Evolutionary conservation across 495 filamentous ascomycete genomes (phyloP).

Genomic region (Penicillium canescens): DNA sequence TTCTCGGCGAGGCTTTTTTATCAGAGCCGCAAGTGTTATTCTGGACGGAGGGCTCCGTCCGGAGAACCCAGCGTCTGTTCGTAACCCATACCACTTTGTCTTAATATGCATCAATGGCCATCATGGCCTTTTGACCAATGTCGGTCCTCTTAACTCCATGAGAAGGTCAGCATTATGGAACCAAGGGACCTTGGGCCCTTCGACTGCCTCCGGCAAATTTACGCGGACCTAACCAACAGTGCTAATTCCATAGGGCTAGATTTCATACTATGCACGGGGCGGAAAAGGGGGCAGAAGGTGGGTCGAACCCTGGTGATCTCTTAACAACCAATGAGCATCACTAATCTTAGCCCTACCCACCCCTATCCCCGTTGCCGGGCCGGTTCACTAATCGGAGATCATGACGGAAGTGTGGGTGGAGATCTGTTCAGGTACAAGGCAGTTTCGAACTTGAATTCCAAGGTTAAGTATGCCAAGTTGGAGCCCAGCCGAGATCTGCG

Average conservation of each 20-base stretch:
- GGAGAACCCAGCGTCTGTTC: slow-evolving; percentile 1
- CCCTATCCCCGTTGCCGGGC: neutral
- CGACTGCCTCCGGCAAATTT: slow-evolving; percentile 4
- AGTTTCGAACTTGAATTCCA: slow-evolving; percentile 1
- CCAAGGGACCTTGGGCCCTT: slow-evolving; percentile 1
- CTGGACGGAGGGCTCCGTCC: slow-evolving; percentile 6
- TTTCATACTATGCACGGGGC: slow-evolving; percentile 6
- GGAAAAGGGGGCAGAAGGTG: slow-evolving; percentile 3
- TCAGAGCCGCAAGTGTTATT: slow-evolving; percentile 7
- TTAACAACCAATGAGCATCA: slow-evolving; percentile 7
- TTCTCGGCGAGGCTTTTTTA: slow-evolving; percentile 6
- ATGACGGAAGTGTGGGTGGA: slow-evolving; percentile 2
- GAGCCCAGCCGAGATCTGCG: neutral
- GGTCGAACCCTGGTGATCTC: slow-evolving; percentile 7
- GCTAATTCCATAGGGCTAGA: slow-evolving; percentile 6
- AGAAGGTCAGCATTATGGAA: slow-evolving; percentile 6
- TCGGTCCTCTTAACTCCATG: slow-evolving; percentile 6
- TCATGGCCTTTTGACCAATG: slow-evolving; percentile 8
- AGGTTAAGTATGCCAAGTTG: slow-evolving; percentile 3
- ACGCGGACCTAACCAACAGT: slow-evolving; percentile 4
- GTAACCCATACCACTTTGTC: too few species aligned
- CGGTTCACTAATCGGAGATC: slow-evolving; percentile 1
- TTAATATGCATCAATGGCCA: slow-evolving; percentile 1
- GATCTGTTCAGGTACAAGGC: neutral
- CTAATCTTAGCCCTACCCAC: slow-evolving; percentile 8